These are phyloP conservation scores for Bombardia bombarda DNA, from an alignment of 495 filamentous ascomycete species.

Conservation along the genomic window DNA sequence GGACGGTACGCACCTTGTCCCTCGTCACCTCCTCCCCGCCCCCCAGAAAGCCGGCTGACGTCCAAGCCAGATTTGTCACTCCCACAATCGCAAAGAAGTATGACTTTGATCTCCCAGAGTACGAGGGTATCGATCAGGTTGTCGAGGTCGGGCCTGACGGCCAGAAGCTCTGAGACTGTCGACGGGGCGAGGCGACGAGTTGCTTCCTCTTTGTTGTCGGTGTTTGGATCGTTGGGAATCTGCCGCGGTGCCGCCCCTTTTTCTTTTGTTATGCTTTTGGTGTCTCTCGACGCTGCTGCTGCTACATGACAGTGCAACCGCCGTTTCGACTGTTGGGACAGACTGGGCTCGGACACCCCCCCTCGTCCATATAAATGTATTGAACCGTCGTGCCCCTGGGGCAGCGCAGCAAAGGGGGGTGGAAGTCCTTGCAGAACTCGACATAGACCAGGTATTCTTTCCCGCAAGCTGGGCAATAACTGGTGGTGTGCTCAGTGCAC, in stretches of 20 bases:
- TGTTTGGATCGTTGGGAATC: too few relatives aligned
- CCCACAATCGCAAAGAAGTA: slow-evolving; percentile 79
- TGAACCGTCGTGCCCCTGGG: slow-evolving; percentile 27
- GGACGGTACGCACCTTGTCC: slow-evolving; percentile 45
- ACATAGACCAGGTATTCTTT: slow-evolving; percentile 43
- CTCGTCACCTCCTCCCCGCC: background rate
- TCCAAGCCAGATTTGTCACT: slow-evolving; percentile 60
- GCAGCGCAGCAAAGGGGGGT: slow-evolving; percentile 34
- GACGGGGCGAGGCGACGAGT: background rate
- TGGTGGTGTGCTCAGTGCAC: slow-evolving; percentile 41
- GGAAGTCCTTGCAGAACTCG: slow-evolving; percentile 39
- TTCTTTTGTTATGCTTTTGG: background rate
- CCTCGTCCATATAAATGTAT: slow-evolving; percentile 36
- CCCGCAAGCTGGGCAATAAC: slow-evolving; percentile 43
- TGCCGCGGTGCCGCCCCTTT: background rate
- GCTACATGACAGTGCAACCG: slow-evolving; percentile 37
- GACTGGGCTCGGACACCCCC: slow-evolving; percentile 39
- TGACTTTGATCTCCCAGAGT: slow-evolving; percentile 71
- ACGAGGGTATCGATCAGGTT: slow-evolving; percentile 84
- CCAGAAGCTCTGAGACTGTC: slow-evolving; percentile 42
- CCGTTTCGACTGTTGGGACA: slow-evolving; percentile 42
- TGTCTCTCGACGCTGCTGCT: background rate
- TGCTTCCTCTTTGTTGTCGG: background rate
- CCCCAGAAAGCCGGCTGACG: slow-evolving; percentile 17
- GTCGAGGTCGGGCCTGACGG: slow-evolving; percentile 62